These are phyloP conservation scores for Mortierella hygrophila DNA, from an alignment of 192 early-diverging fungal species.

Conservation along the genomic window DNA sequence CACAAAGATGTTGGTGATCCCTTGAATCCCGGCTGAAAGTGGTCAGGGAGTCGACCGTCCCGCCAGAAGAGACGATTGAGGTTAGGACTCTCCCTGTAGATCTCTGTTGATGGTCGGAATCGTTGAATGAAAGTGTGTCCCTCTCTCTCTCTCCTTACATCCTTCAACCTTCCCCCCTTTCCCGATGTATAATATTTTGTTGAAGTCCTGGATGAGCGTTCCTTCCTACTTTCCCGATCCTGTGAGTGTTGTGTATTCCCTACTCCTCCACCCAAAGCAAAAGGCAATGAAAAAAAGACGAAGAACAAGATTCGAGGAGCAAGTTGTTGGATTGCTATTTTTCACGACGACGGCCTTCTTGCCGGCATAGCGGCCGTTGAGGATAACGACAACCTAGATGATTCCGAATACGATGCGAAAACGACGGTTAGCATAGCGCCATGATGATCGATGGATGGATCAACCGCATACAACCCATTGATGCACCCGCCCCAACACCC, in stretches of 20 bases:
- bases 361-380: slow-evolving; percentile 98
- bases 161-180: too few relatives aligned
- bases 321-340: slow-evolving; percentile 61
- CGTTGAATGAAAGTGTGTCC: background rate
- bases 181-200: too few relatives aligned
- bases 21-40: slow-evolving; percentile 1
- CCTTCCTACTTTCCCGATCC: background rate
- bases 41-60: background rate
- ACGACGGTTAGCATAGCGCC: background rate
- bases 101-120: background rate
- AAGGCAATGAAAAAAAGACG: background rate
- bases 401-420: background rate
- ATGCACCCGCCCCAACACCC: background rate
- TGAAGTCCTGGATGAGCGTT: too few relatives aligned
- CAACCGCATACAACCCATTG: too few relatives aligned
- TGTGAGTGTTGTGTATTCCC: background rate
- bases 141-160: background rate
- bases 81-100: background rate
- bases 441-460: slow-evolving; percentile 2
- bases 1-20: slow-evolving; percentile 2
- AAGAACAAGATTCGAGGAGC: background rate
- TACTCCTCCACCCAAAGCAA: background rate
- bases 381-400: slow-evolving; percentile 94
- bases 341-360: slow-evolving; percentile 99
- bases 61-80: background rate